Conservation (phyloP, 768 basidiomycete genomes). For the Cystobasidium onofrii region DNA sequence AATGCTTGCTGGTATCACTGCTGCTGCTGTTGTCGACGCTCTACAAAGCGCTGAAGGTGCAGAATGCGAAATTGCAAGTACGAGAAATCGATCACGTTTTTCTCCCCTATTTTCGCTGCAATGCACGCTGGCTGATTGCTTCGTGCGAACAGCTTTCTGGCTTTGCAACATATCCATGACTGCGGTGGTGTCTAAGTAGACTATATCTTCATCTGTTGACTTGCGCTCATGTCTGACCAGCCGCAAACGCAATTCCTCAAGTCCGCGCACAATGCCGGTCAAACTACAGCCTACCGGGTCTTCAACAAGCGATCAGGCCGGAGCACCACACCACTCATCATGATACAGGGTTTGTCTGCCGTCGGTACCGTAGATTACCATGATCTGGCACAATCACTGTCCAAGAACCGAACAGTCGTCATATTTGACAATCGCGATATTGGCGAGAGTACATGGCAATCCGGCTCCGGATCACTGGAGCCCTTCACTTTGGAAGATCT, state of each 20-base stretch:
- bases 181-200: not conserved
- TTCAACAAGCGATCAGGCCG: not conserved
- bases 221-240: not conserved
- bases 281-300: slow-evolving; percentile 10
- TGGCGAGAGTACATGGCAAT: slow-evolving; percentile 17
- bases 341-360: slow-evolving; percentile 29
- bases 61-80: not conserved
- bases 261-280: slow-evolving; percentile 1
- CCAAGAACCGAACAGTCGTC: slow-evolving; percentile 1
- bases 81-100: not conserved
- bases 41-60: not conserved
- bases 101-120: slow-evolving; percentile 1
- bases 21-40: not conserved
- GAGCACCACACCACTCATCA: slow-evolving; percentile 10
- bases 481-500: slow-evolving; percentile 19
- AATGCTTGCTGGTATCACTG: not conserved
- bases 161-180: not conserved
- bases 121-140: not conserved
- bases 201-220: not conserved
- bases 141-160: not conserved
- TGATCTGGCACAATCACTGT: slow-evolving; percentile 1
- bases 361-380: slow-evolving; percentile 11
- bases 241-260: slow-evolving; percentile 4
- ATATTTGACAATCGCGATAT: slow-evolving; percentile 20
- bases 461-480: not conserved